Conservation (phyloP, 2,329 filamentous ascomycete genomes). For the Nigrospora oryzae region DNA sequence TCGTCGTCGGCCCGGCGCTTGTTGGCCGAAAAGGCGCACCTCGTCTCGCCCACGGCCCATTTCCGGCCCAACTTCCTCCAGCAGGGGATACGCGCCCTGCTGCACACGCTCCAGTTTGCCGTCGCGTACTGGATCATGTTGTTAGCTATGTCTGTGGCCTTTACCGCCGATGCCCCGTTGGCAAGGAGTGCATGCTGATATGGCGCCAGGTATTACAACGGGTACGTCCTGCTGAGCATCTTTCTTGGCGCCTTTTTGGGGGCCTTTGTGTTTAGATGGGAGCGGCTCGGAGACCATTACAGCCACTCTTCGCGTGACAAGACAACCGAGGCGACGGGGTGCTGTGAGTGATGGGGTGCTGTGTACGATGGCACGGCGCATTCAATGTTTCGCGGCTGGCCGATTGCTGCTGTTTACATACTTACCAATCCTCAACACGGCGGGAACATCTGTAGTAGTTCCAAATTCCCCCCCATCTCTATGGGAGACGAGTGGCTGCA, state of each 20-base stretch:
- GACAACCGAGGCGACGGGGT: constrained; percentile 9
- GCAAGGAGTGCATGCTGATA: background rate
- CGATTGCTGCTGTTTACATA: no score
- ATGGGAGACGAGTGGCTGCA: no score
- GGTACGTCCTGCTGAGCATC: constrained; percentile 75
- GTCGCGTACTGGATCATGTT: constrained; percentile 77
- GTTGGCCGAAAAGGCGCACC: background rate
- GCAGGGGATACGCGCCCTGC: constrained; percentile 55
- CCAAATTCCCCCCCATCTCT: no score
- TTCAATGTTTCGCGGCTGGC: no score
- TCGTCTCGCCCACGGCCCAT: constrained; percentile 8
- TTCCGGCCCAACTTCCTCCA: constrained; percentile 54
- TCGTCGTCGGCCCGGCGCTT: background rate
- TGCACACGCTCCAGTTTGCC: constrained; percentile 65
- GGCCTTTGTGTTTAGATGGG: constrained; percentile 67
- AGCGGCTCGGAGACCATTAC: constrained; percentile 28
- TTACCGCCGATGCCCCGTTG: no score
- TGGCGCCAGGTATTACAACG: constrained; percentile 53
- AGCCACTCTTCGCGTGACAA: background rate
- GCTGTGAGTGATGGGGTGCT: constrained; percentile 14
- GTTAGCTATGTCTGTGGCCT: constrained; percentile 17
- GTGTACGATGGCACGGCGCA: constrained; percentile 5
- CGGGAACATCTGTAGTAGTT: no score
- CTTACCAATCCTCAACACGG: no score
- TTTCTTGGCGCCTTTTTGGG: constrained; percentile 69